phyloP scores from a whole-genome alignment of 2,329 filamentous ascomycete genomes.

The Nannizziopsis arthrosporioides region DNA sequence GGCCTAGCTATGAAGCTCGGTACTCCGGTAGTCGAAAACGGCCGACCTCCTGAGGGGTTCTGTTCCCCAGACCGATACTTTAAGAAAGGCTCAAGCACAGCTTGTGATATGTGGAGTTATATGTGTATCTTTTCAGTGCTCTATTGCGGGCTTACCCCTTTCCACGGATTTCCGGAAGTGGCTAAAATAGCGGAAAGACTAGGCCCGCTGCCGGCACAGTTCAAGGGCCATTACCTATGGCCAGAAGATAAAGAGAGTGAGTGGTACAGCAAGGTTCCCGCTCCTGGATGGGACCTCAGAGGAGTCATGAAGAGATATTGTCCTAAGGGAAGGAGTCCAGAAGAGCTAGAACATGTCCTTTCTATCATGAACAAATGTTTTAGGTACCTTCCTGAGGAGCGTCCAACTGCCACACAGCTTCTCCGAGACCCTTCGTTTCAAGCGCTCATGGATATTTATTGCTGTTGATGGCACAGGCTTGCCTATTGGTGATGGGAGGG shows the following conservation, averaged over 20 bases:
- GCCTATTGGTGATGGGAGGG: neutral
- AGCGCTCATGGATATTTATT: slow-evolving; percentile 5
- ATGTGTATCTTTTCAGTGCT: slow-evolving; percentile 12
- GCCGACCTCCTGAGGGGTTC: slow-evolving; percentile 6
- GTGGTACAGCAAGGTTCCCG: neutral
- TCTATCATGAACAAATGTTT: slow-evolving; percentile 3
- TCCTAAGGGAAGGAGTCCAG: neutral
- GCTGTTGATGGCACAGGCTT: neutral
- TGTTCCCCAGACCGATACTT: slow-evolving; percentile 12
- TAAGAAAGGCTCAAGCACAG: slow-evolving; percentile 6
- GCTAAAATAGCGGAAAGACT: neutral
- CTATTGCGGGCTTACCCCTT: slow-evolving; percentile 3
- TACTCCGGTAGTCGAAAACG: neutral
- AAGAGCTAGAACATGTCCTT: slow-evolving; percentile 1
- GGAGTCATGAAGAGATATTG: neutral
- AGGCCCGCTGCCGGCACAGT: neutral
- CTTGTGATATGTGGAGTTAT: slow-evolving; percentile 16
- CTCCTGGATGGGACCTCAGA: neutral
- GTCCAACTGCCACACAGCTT: slow-evolving; percentile 6
- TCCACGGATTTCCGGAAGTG: neutral
- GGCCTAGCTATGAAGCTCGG: slow-evolving; percentile 8
- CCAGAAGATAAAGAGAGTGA: neutral
- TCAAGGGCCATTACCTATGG: slow-evolving; percentile 1
- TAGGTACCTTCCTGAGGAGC: neutral
- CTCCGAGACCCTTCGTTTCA: slow-evolving; percentile 9